Evolutionary conservation across 2,329 filamentous ascomycete genomes (phyloP), one percentile per base, ranked within the genome.

Genomic region (Ceratocystis albifundus): DNA sequence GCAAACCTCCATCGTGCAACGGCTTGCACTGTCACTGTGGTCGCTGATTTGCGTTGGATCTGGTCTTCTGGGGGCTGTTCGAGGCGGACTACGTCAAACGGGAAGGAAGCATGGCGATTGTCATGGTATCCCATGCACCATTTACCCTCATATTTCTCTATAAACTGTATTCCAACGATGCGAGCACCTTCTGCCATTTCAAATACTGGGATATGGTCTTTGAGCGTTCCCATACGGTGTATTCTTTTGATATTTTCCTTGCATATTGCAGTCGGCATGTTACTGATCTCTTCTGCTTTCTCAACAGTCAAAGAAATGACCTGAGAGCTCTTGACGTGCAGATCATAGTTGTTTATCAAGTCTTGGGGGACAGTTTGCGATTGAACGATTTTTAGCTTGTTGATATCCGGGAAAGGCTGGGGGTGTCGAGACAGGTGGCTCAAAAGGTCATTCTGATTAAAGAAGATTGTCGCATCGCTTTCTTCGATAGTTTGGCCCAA

Each of bases 81-180:
- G 5, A 84, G 71, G 69, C 76, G 78, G 53, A 83, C 71, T 0
- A 78, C 72, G 53, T 83, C 80, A 55, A 75, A 73, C 41, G 82
- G 80, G 64, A 82, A 77, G 0, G 78, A 79, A 0, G 80, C 81
- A 53, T 77, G 77, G 1, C 75, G 71, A 0, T 80, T 81, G 68
- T 84, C 81, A 68, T 84, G 81, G 77, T 81, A 83, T 1, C 80
- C 82, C 66, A 82, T 76, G n/a, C 77, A 77, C 81, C 81, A 84
- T 70, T 83, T 82, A 15, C 82, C 82, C 2, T 76, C 73, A 70
- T 82, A 82, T 70, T 77, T 78, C 8, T 74, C 72, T 0, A 80
- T 81, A 71, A 81, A 84, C 48, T 77, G 75, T 32, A 84, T 73
- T 0, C 81, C 82, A 0, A 79, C 76, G 25, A 84, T 75, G 57